Evolutionary conservation across 768 basidiomycete species (phyloP).

Genomic region (Mycena indigotica): DNA sequence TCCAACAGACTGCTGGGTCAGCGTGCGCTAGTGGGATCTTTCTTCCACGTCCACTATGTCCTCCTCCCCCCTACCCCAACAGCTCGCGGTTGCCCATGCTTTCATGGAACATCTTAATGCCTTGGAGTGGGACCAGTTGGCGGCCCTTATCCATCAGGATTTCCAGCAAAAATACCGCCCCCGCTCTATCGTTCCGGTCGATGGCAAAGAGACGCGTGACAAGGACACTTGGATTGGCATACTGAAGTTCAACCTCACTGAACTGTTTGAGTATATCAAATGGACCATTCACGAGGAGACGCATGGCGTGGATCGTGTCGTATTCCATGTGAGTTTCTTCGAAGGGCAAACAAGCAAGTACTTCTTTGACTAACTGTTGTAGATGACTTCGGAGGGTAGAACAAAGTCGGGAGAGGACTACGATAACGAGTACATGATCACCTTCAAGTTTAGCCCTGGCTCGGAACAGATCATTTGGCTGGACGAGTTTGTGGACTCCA

Average conservation of each 20-base stretch:
- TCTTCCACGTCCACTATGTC: constrained; percentile 13
- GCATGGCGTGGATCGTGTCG: constrained; percentile 9
- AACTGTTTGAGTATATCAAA: constrained; percentile 1
- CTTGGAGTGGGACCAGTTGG: constrained; percentile 4
- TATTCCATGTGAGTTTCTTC: constrained; percentile 11
- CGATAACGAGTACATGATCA: constrained; percentile 22
- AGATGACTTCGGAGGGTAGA: constrained; percentile 14
- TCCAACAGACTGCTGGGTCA: no score
- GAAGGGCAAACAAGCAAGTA: no score
- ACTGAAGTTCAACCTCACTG: constrained; percentile 1
- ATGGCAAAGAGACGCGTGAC: constrained; percentile 11
- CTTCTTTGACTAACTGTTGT: no score
- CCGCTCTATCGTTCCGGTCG: constrained; percentile 1
- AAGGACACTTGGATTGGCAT: constrained; percentile 3
- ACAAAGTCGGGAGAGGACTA: constrained; percentile 17
- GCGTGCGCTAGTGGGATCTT: no score
- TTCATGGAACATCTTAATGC: constrained; percentile 11
- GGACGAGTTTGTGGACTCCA: constrained; percentile 21
- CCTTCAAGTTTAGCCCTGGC: constrained; percentile 12
- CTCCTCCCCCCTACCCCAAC: neutral
- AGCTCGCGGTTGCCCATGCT: constrained; percentile 15
- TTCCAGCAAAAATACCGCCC: constrained; percentile 12
- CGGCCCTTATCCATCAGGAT: constrained; percentile 6
- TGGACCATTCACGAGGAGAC: constrained; percentile 6
- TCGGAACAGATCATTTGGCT: constrained; percentile 14